A percentile compares a stretch with the other conserved stretches of the same genome.
Evolutionary conservation across 371 early-diverging fungal species (phyloP).

Genomic region (Lichtheimia ornata): DNA sequence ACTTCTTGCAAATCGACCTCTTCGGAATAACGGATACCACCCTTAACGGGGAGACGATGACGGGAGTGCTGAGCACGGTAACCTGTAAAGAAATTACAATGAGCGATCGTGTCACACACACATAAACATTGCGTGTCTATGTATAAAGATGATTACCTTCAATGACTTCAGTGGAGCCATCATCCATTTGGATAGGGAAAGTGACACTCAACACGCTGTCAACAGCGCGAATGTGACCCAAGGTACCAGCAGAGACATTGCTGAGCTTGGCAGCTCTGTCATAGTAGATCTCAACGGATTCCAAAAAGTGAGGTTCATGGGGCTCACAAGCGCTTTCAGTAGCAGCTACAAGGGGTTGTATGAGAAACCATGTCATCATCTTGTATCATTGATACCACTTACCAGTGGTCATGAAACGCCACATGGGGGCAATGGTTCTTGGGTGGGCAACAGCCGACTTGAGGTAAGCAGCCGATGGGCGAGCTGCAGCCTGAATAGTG

Average conservation of each 20-base stretch:
- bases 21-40: slow-evolving; percentile 82
- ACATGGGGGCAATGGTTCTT: too few relatives aligned
- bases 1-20: slow-evolving; percentile 89
- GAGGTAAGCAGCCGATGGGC: too few relatives aligned
- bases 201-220: slow-evolving; percentile 82
- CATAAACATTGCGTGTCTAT: neutral
- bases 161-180: slow-evolving; percentile 76
- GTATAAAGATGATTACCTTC: slow-evolving; percentile 35
- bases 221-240: slow-evolving; percentile 78
- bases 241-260: slow-evolving; percentile 64
- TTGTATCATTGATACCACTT: too few relatives aligned
- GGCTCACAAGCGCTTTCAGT: slow-evolving; percentile 68
- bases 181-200: slow-evolving; percentile 82
- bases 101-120: neutral
- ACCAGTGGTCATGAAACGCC: too few relatives aligned
- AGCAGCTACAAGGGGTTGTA: slow-evolving; percentile 31
- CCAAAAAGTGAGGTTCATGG: slow-evolving; percentile 77
- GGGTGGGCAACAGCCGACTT: too few relatives aligned
- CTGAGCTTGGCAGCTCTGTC: slow-evolving; percentile 77
- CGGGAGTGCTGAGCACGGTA: slow-evolving; percentile 92
- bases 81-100: slow-evolving; percentile 32
- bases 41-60: slow-evolving; percentile 86
- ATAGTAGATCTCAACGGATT: slow-evolving; percentile 80
- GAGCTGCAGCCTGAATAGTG: too few relatives aligned
- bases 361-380: too few relatives aligned